These are phyloP conservation scores for Aspergillus homomorphus DNA, from an alignment of 495 filamentous ascomycete genomes.

Conservation along the genomic window DNA sequence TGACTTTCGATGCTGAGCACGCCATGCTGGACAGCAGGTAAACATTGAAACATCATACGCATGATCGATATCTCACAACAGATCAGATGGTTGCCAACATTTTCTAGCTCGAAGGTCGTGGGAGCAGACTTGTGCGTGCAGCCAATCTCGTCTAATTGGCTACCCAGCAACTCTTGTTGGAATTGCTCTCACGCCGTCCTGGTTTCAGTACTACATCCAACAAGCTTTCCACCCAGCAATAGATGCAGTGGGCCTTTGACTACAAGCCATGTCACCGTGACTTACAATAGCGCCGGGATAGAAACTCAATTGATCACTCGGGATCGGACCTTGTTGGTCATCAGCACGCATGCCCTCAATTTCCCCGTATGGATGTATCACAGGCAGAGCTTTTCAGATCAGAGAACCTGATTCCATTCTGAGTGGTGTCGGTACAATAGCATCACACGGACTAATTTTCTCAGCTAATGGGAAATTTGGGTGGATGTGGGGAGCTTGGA, in stretches of 20 bases:
- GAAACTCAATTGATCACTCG: neutral
- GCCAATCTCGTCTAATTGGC: neutral
- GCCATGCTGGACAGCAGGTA: neutral
- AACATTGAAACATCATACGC: neutral
- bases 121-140: neutral
- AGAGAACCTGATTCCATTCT: neutral
- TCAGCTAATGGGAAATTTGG: neutral
- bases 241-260: neutral
- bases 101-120: too few species aligned
- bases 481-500: too few species aligned
- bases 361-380: neutral
- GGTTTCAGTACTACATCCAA: neutral
- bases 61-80: neutral
- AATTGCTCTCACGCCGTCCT: neutral
- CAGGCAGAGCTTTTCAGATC: neutral
- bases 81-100: neutral
- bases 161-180: neutral
- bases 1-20: neutral
- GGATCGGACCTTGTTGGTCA: neutral
- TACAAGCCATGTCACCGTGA: neutral
- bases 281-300: neutral
- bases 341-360: neutral
- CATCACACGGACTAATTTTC: neutral
- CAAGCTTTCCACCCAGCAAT: neutral
- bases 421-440: neutral